Base-by-base conservation (phyloP, 2,329 filamentous ascomycete genomes). In the Aureobasidium musti region DNA sequence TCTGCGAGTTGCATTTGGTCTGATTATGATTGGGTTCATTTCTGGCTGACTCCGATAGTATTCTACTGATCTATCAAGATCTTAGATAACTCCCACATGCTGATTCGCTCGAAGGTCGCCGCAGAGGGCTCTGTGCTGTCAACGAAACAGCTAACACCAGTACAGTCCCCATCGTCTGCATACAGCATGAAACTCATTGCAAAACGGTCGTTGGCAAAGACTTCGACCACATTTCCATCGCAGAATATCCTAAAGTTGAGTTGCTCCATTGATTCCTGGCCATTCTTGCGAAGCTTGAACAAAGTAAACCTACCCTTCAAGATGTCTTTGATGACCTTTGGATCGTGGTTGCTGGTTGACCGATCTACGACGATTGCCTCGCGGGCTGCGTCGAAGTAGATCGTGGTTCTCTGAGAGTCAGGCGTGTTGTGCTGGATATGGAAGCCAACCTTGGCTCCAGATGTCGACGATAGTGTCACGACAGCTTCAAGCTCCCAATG, bases 291-390 rank as follows among this genome's bases (percentile, higher is more conserved):
- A 23, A 39, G 23, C 6, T 43, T 57, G 54, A 57, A 39, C 54
- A 57, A 33, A 57, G 6, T 37, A 33, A 57, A 39, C 23, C 5
- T 17, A 39, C 54, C 54, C 28, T 14, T 39, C 5, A 39, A 17
- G 5, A 43, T 11, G n/a, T 43, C 23, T 23, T 57, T 57, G 30
- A 21, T n/a, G 21, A 57, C 54, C 41, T 39, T 23, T 13, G 6
- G 7, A 17, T 57, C 54, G n/a, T 39, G 23, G 33, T 57, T 57
- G 21, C 33, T 39, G 33, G 33, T 57, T 19, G 54, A 57, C 13
- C 54, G 54, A 57, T 57, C 54, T 7, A 57, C 54, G 19, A 43
- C 54, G 33, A 57, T 57, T n/a, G 23, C 39, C 33, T 57, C 54
- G 4, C 5, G 10, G 19, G 33, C 54, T 19, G 33, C 14, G 33